A percentile compares a stretch with the other conserved stretches of the same genome.
Evolutionary conservation across 2,329 filamentous ascomycete genomes (phyloP).

Genomic region (Fusarium anthophilum): DNA sequence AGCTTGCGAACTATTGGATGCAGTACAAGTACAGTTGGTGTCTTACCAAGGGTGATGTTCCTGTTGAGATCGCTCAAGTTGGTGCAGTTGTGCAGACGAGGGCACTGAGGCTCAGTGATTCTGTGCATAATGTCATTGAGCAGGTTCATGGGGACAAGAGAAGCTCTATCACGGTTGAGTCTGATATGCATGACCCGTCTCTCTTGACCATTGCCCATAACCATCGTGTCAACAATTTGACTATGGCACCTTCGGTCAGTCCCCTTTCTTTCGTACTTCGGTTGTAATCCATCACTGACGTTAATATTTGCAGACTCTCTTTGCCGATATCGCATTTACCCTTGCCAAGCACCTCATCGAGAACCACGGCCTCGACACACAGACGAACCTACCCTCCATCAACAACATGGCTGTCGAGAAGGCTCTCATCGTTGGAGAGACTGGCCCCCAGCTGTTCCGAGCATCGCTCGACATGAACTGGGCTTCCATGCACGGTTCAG

Average conservation of each 20-base stretch:
- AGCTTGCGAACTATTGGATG: slow-evolving; percentile 77
- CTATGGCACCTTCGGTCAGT: background rate
- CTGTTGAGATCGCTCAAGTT: background rate
- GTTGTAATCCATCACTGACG: background rate
- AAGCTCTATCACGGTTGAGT: background rate
- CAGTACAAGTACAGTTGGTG: slow-evolving; percentile 75
- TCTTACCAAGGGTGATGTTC: slow-evolving; percentile 66
- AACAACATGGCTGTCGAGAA: background rate
- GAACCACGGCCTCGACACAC: background rate
- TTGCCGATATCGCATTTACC: background rate
- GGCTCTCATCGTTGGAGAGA: background rate
- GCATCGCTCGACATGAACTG: background rate
- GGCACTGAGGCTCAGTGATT: background rate
- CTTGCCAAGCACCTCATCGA: background rate
- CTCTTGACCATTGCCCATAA: background rate
- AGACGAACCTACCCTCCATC: background rate
- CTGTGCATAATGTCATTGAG: background rate
- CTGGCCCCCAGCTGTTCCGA: background rate
- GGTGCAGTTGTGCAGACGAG: fast-evolving
- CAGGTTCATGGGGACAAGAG: background rate
- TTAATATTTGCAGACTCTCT: background rate
- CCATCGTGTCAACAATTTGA: background rate
- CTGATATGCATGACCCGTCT: background rate
- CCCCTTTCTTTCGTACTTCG: fast-evolving
- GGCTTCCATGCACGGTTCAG: background rate